Conservation (phyloP, 768 basidiomycete genomes). For the Galerina marginata region DNA sequence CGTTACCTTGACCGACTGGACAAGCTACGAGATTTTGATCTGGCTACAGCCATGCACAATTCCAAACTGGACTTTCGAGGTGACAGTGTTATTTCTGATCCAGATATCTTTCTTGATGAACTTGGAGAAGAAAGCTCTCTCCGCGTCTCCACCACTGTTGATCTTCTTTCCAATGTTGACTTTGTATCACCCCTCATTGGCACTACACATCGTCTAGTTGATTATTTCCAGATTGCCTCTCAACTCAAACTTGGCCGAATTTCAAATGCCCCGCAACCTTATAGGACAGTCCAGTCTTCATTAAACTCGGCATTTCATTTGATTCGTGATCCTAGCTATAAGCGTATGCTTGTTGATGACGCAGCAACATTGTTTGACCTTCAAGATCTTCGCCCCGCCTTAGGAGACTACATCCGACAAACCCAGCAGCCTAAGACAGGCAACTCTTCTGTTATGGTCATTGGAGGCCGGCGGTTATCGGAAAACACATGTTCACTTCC, state of each 20-base stretch:
- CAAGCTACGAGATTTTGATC: conserved; percentile 34
- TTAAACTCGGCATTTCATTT: conserved; percentile 27
- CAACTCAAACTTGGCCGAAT: neutral
- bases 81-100: too few species aligned
- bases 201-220: neutral
- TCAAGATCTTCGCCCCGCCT: conserved; percentile 30
- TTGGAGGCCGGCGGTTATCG: conserved; percentile 18
- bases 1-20: conserved; percentile 35
- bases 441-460: neutral
- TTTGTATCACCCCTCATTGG: neutral
- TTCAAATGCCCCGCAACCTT: neutral
- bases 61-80: conserved; percentile 6
- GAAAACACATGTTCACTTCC: conserved; percentile 16
- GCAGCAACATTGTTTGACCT: conserved; percentile 26
- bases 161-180: too few species aligned
- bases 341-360: conserved; percentile 25
- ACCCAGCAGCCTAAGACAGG: neutral
- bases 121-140: too few species aligned
- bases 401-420: conserved; percentile 23
- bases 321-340: conserved; percentile 20
- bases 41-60: conserved; percentile 24
- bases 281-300: conserved; percentile 7
- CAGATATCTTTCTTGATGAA: too few species aligned
- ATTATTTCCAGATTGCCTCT: neutral
- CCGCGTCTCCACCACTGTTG: too few species aligned